Evolutionary conservation across 2,329 filamentous ascomycete genomes (phyloP), one percentile per base, ranked within the genome.

Genomic region (Colletotrichum abscissum): DNA sequence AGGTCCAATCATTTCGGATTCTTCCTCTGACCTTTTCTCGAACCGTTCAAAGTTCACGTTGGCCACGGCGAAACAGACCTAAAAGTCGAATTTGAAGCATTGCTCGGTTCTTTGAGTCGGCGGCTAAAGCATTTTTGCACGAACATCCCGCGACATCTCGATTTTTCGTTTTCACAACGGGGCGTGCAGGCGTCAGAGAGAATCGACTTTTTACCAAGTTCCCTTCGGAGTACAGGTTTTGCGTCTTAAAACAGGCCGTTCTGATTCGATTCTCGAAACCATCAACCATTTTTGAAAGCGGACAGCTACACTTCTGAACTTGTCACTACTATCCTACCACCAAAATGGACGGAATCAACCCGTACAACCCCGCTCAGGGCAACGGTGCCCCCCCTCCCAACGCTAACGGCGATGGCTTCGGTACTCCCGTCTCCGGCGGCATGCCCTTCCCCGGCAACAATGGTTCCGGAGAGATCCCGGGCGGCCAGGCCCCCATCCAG

Each of bases 161-260:
- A 72, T 63, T 56, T 75, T 67, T 69, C 62, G 78, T 76, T 70
- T 63, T 57, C 69, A 77, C 75, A 57, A 78, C 78, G 78, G 77
- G 81, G 82, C 82, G 83, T 84, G 82, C 81, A 78, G 82, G 82
- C 81, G 82, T 84, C 80, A 79, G 49, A 78, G 77, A 82, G 77
- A 81, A 76, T 77, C 80, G 79, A 80, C 78, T 76, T 80, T 80
- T 79, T 79, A 79, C 80, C 63, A 80, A 79, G 80, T 80, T 78
- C 77, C 78, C 81, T 82, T 81, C 78, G 79, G 79, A 81, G 80
- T 83, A 78, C 79, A 77, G 79, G 78, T 77, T 78, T 80, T 79
- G 75, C 79, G 79, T 81, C 80, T 83, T 78, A 78, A 81, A 77
- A 81, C 75, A 78, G 76, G 78, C 79, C 76, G 78, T 79, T 80